Percentiles rank a stretch among this genome's conserved stretches.
phyloP scores from a whole-genome alignment of 306 rosid genomes.

The Glycine tomentella region DNA sequence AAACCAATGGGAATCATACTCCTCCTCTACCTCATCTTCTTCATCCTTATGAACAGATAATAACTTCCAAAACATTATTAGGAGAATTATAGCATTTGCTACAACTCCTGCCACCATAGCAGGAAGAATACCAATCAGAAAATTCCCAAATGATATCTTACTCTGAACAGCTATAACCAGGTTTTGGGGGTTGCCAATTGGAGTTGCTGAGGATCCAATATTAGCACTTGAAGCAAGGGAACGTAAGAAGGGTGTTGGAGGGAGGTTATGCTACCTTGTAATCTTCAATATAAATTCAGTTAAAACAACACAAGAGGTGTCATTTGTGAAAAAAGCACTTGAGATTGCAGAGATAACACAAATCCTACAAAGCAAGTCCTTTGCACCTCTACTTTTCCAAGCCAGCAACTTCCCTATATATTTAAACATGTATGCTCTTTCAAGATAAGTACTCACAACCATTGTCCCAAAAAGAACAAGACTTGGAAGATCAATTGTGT shows the following conservation, averaged over 20 bases:
- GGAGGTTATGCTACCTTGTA: constrained; percentile 77
- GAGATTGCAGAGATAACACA: constrained; percentile 75
- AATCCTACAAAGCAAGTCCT: constrained; percentile 71
- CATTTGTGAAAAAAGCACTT: constrained; percentile 85
- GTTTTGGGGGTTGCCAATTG: constrained; percentile 87
- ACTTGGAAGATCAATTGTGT: constrained; percentile 73
- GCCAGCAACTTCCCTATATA: constrained; percentile 72
- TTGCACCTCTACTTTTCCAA: constrained; percentile 85
- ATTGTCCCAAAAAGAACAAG: constrained; percentile 85
- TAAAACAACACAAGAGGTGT: constrained; percentile 75
- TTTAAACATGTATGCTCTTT: constrained; percentile 79
- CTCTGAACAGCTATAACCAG: constrained; percentile 76
- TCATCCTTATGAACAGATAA: constrained; percentile 62
- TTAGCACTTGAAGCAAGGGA: constrained; percentile 85
- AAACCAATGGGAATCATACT: constrained; percentile 64
- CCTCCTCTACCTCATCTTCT: constrained; percentile 63
- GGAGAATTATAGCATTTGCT: constrained; percentile 61
- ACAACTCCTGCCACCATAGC: constrained; percentile 70
- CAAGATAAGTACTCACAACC: constrained; percentile 80
- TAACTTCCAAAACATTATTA: constrained; percentile 63
- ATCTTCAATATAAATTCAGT: constrained; percentile 81
- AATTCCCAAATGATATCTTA: constrained; percentile 64
- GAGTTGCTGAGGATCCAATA: constrained; percentile 82
- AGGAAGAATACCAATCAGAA: constrained; percentile 70
- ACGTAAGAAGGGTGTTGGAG: constrained; percentile 80